Evolutionary conservation across 163 green algal species (phyloP).

Genomic region (Trebouxiophyceae sp.): DNA sequence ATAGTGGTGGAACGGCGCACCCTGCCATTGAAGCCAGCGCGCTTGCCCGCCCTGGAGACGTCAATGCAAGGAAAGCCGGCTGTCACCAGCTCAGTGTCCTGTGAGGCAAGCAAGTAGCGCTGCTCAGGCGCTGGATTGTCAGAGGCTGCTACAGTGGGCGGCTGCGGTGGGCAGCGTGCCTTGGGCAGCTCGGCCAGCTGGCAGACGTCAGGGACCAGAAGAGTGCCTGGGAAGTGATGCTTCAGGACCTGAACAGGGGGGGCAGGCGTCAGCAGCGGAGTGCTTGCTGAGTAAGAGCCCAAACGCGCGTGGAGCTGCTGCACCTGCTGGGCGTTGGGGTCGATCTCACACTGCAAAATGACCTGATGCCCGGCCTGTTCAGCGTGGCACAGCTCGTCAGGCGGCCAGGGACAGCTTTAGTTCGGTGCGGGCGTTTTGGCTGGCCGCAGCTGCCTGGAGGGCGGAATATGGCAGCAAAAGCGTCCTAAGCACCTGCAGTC

Average conservation of each 20-base stretch:
- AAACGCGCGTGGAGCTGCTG: no score
- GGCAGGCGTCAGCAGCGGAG: no score
- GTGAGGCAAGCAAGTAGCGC: no score
- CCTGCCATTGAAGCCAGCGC: conserved; percentile 57
- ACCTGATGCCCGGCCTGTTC: conserved; percentile 77
- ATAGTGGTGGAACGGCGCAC: no score
- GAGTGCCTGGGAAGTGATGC: conserved; percentile 48
- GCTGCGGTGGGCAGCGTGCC: no score
- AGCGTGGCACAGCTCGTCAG: background rate
- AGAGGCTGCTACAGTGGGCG: no score
- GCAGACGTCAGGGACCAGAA: conserved; percentile 55
- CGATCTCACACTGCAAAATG: conserved; percentile 76
- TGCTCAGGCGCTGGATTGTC: no score
- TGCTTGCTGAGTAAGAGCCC: no score
- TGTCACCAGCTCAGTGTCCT: conserved; percentile 75
- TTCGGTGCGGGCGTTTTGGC: background rate
- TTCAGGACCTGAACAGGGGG: conserved; percentile 50
- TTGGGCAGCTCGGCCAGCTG: conserved; percentile 52
- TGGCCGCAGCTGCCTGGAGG: background rate
- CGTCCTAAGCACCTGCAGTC: no score
- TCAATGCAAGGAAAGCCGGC: conserved; percentile 89
- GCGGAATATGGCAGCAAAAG: background rate
- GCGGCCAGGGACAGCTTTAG: background rate
- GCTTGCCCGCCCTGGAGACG: conserved; percentile 60
- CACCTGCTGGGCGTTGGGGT: conserved; percentile 74